Evolutionary conservation across 2,329 filamentous ascomycete species (phyloP).

Genomic region (Diaporthe humulicola): DNA sequence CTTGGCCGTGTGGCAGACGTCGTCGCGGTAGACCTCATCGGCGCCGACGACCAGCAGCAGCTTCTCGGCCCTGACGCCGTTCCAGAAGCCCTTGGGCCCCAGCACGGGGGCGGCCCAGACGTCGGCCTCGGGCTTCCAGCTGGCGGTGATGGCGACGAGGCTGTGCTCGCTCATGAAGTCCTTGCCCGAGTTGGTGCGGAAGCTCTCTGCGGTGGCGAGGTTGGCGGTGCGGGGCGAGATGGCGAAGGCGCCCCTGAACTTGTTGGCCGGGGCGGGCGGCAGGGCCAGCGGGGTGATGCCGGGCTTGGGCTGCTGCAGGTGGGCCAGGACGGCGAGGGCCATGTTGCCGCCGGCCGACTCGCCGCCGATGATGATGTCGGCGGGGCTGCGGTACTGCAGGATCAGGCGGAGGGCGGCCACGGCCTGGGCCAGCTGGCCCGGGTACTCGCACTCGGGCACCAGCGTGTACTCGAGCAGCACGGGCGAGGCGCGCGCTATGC

Average conservation of each 20-base stretch:
- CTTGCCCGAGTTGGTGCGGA: slow-evolving; percentile 40
- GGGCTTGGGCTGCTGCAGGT: slow-evolving; percentile 41
- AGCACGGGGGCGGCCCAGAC: slow-evolving; percentile 42
- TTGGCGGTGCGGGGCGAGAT: slow-evolving; percentile 43
- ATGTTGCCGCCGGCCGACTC: slow-evolving; percentile 45
- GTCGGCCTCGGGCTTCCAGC: slow-evolving; percentile 39
- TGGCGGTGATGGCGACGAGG: slow-evolving; percentile 36
- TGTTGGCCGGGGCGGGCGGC: background rate
- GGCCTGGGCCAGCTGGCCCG: slow-evolving; percentile 43
- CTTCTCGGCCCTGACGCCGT: slow-evolving; percentile 35
- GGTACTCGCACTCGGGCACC: slow-evolving; percentile 43
- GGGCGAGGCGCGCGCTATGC: slow-evolving; percentile 32
- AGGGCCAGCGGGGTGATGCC: slow-evolving; percentile 38
- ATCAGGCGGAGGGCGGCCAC: slow-evolving; percentile 42
- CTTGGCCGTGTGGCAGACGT: slow-evolving; percentile 39
- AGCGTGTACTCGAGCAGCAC: slow-evolving; percentile 45
- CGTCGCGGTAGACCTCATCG: slow-evolving; percentile 41
- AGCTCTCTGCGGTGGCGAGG: slow-evolving; percentile 39
- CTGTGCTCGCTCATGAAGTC: slow-evolving; percentile 41
- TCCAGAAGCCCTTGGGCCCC: slow-evolving; percentile 38
- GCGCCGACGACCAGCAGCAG: slow-evolving; percentile 39
- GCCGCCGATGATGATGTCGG: slow-evolving; percentile 42
- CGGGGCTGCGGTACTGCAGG: slow-evolving; percentile 35
- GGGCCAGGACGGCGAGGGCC: slow-evolving; percentile 41
- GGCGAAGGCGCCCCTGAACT: slow-evolving; percentile 40